Percentiles rank a stretch among this genome's conserved stretches.
phyloP scores from a whole-genome alignment of 225 moss, liverwort and hornwort genomes.

The Sphagnum tenellum region DNA sequence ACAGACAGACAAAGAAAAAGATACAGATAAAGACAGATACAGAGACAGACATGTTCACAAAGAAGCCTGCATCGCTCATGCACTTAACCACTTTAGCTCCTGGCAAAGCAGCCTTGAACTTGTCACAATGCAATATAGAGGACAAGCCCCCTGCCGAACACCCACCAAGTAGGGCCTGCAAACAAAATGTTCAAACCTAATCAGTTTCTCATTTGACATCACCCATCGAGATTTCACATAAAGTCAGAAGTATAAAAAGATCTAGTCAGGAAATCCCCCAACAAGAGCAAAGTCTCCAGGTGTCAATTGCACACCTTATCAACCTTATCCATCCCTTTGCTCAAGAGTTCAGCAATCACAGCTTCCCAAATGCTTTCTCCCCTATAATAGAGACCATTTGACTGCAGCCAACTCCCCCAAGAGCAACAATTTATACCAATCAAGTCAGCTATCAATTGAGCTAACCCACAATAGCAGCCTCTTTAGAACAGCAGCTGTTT shows the following conservation, averaged over 20 bases:
- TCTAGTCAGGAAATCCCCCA: too few relatives aligned
- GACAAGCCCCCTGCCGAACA: conserved; percentile 84
- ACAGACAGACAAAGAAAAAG: too few relatives aligned
- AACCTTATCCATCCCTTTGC: conserved; percentile 43
- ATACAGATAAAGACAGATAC: conserved; percentile 2
- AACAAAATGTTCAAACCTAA: background rate
- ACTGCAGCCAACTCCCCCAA: conserved; percentile 19
- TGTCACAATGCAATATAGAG: conserved; percentile 70
- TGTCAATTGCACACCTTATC: conserved; percentile 33
- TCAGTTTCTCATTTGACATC: too few relatives aligned
- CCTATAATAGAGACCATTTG: conserved; percentile 41
- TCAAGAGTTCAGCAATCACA: conserved; percentile 53
- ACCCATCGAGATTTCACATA: too few relatives aligned
- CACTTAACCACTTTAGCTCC: conserved; percentile 49
- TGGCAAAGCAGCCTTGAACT: conserved; percentile 52
- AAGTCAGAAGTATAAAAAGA: too few relatives aligned
- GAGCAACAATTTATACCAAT: too few relatives aligned
- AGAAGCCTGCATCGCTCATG: conserved; percentile 82
- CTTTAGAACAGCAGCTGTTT: too few relatives aligned
- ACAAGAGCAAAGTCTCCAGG: too few relatives aligned
- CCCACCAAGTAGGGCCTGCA: conserved; percentile 68
- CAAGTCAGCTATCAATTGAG: too few relatives aligned
- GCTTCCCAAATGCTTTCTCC: conserved; percentile 69
- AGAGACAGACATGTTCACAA: conserved; percentile 56
- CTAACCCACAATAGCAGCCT: too few relatives aligned